These are phyloP conservation scores for Penicillium thymicola DNA, from an alignment of 2,329 filamentous ascomycete species.

Conservation along the genomic window DNA sequence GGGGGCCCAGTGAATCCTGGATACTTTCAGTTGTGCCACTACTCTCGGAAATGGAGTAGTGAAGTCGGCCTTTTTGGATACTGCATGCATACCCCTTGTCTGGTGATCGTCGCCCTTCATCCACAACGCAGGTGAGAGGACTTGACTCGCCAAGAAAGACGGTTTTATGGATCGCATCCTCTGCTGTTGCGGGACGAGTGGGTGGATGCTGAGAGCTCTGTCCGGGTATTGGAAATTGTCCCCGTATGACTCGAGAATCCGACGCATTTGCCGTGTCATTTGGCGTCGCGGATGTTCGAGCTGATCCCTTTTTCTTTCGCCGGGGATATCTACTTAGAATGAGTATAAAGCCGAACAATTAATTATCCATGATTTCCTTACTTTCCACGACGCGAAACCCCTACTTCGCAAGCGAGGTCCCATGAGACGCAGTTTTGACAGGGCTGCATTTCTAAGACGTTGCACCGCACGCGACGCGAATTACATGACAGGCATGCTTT, in stretches of 20 bases:
- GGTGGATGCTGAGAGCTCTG: constrained; percentile 8
- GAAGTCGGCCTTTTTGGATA: constrained; percentile 36
- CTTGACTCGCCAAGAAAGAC: constrained; percentile 50
- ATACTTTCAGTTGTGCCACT: constrained; percentile 13
- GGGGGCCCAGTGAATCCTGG: constrained; percentile 20
- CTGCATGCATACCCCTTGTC: constrained; percentile 30
- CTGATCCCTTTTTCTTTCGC: constrained; percentile 17
- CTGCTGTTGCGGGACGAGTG: neutral
- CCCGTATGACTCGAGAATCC: neutral
- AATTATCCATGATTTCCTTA: constrained; percentile 23
- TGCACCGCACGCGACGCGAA: constrained; percentile 45
- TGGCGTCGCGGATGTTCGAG: neutral
- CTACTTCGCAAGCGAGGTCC: constrained; percentile 41
- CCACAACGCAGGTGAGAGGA: constrained; percentile 50
- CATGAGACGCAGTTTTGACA: constrained; percentile 43
- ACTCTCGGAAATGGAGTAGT: constrained; percentile 36
- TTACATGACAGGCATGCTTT: constrained; percentile 47
- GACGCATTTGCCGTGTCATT: neutral
- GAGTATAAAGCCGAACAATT: neutral
- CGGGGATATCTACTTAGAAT: constrained; percentile 18
- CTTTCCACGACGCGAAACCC: constrained; percentile 45
- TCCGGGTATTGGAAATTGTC: neutral
- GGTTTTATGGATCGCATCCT: constrained; percentile 24
- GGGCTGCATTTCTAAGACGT: constrained; percentile 46
- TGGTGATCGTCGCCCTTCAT: constrained; percentile 34